Percentiles rank a stretch among this genome's conserved stretches.
phyloP scores from a whole-genome alignment of 2,329 filamentous ascomycete species.

The Cordyceps militaris region DNA sequence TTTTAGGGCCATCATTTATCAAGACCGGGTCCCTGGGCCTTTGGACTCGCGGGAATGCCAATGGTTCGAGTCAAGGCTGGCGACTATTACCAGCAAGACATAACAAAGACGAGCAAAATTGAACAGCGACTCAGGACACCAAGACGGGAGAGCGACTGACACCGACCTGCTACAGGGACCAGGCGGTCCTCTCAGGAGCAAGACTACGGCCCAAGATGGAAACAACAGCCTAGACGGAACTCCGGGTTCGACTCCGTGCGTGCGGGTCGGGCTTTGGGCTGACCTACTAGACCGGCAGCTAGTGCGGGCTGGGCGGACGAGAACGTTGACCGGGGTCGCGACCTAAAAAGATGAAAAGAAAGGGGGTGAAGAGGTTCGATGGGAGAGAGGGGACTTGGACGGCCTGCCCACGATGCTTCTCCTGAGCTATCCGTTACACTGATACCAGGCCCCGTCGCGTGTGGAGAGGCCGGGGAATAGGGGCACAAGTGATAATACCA shows the following conservation, averaged over 20 bases:
- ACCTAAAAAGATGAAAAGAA: not conserved
- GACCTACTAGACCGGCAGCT: slow-evolving; percentile 1
- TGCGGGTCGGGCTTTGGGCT: slow-evolving; percentile 4
- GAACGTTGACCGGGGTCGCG: not conserved
- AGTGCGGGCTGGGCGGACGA: not conserved
- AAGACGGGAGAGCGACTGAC: not conserved
- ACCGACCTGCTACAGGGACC: not conserved
- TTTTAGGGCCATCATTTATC: not conserved
- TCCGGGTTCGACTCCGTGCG: slow-evolving; percentile 8
- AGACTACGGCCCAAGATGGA: slow-evolving; percentile 1
- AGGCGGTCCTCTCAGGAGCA: not conserved
- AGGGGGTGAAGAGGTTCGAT: not conserved
- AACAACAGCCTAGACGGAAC: slow-evolving; percentile 5
- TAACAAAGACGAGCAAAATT: not conserved
- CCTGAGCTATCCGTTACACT: not conserved
- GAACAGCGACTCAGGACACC: not conserved
- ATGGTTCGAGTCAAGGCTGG: not conserved
- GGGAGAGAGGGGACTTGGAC: not conserved
- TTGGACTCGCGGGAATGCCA: not conserved
- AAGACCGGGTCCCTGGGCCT: not conserved
- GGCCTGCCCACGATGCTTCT: not conserved
- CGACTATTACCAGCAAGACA: not conserved
- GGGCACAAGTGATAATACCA: slow-evolving; percentile 2
- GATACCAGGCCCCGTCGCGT: slow-evolving; percentile 3
- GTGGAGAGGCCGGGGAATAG: slow-evolving; percentile 9